phyloP scores from a whole-genome alignment of 75 land plant species.

The Ceratopteris richardii region DNA sequence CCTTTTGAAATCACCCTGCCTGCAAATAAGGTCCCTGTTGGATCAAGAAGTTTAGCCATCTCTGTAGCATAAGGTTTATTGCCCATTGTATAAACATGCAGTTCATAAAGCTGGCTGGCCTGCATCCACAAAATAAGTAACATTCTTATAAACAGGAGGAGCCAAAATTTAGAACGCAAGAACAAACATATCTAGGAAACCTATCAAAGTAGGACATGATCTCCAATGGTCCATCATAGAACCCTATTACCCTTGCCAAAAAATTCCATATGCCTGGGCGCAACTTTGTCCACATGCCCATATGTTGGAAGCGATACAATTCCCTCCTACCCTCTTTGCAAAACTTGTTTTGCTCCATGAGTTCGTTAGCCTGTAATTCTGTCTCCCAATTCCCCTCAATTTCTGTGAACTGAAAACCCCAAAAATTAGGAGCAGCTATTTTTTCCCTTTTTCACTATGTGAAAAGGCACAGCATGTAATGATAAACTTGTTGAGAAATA shows the following conservation, averaged over 20 bases:
- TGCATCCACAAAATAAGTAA: slow-evolving; percentile 16
- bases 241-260: slow-evolving; percentile 72
- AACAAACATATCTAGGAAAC: no score
- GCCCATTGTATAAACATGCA: slow-evolving; percentile 98
- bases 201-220: no score
- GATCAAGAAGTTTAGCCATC: slow-evolving; percentile 98
- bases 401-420: slow-evolving; percentile 3
- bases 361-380: slow-evolving; percentile 71
- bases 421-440: background rate
- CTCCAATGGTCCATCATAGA: no score
- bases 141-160: background rate
- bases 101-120: slow-evolving; percentile 92
- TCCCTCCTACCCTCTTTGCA: slow-evolving; percentile 44
- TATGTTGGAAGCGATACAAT: slow-evolving; percentile 83
- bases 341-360: slow-evolving; percentile 58
- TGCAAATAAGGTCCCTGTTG: slow-evolving; percentile 79
- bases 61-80: slow-evolving; percentile 96
- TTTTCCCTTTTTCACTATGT: no score
- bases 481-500: no score
- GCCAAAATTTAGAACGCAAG: no score
- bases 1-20: slow-evolving; percentile 94
- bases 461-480: no score
- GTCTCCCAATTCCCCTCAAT: slow-evolving; percentile 70
- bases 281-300: slow-evolving; percentile 99
- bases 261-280: slow-evolving; percentile 98